phyloP scores from a whole-genome alignment of 2,329 filamentous ascomycete species.

The Arthrobotrys sinensis region DNA sequence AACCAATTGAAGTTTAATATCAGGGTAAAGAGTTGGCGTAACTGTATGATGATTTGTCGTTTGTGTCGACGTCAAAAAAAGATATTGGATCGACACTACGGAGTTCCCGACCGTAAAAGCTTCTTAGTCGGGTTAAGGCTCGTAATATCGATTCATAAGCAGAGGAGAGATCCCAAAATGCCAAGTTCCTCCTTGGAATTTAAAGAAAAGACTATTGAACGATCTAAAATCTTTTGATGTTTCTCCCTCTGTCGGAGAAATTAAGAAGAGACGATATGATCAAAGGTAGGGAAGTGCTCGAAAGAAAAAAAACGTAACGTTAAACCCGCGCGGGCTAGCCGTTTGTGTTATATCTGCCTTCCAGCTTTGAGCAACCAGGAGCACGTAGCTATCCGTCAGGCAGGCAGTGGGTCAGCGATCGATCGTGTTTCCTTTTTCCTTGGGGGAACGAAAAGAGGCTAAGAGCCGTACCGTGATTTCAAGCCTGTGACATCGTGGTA shows the following conservation, averaged over 20 bases:
- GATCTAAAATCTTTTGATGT: slow-evolving; percentile 10
- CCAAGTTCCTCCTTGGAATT: neutral
- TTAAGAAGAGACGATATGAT: slow-evolving; percentile 15
- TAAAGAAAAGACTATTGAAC: neutral
- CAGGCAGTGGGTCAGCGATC: slow-evolving; percentile 33
- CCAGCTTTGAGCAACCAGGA: slow-evolving; percentile 18
- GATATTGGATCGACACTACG: slow-evolving; percentile 25
- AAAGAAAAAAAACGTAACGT: slow-evolving; percentile 28
- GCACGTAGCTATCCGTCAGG: slow-evolving; percentile 36
- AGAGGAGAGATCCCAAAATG: slow-evolving; percentile 15
- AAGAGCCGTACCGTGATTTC: slow-evolving; percentile 17
- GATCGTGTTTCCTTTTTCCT: slow-evolving; percentile 29
- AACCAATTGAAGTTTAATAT: slow-evolving; percentile 34
- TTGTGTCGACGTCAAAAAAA: neutral
- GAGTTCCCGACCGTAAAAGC: slow-evolving; percentile 43
- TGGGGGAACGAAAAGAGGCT: slow-evolving; percentile 21
- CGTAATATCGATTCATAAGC: slow-evolving; percentile 44
- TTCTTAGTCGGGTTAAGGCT: slow-evolving; percentile 23
- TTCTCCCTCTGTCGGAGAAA: slow-evolving; percentile 32
- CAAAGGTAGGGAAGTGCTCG: neutral
- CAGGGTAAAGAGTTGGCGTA: slow-evolving; percentile 5
- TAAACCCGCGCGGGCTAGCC: slow-evolving; percentile 29
- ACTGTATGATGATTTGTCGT: slow-evolving; percentile 35
- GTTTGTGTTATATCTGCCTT: slow-evolving; percentile 56
- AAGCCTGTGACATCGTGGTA: slow-evolving; percentile 36